Conservation (phyloP, 768 basidiomycete genomes). For the Russula griseocarnosa region DNA sequence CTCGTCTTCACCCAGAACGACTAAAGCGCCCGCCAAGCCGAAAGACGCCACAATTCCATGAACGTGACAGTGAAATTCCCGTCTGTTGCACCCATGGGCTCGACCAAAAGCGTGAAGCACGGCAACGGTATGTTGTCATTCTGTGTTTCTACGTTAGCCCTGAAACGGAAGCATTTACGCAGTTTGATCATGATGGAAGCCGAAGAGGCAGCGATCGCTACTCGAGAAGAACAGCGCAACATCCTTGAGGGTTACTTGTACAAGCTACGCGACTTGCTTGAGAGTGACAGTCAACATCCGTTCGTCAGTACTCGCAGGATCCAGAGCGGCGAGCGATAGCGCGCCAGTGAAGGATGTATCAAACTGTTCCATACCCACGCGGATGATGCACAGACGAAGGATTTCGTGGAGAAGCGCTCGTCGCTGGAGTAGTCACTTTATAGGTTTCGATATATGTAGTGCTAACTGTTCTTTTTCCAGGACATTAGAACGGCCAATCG, state of each 20-base stretch:
- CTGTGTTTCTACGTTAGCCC: background rate
- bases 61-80: constrained; percentile 60
- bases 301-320: constrained; percentile 79
- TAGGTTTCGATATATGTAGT: background rate
- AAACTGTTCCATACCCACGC: constrained; percentile 77
- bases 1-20: constrained; percentile 31
- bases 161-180: constrained; percentile 3
- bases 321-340: constrained; percentile 65
- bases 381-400: constrained; percentile 73
- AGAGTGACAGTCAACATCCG: constrained; percentile 61
- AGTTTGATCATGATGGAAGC: constrained; percentile 78
- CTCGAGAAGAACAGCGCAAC: constrained; percentile 88
- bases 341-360: constrained; percentile 64
- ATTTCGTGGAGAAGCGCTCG: constrained; percentile 69
- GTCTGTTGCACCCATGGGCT: constrained; percentile 69
- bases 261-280: constrained; percentile 76
- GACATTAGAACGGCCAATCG: constrained; percentile 72
- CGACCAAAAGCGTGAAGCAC: constrained; percentile 68
- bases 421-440: constrained; percentile 69
- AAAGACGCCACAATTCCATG: constrained; percentile 66
- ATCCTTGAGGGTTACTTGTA: constrained; percentile 92
- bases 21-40: constrained; percentile 26
- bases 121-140: constrained; percentile 52
- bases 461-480: constrained; percentile 39
- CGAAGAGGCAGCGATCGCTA: constrained; percentile 70